A percentile compares a stretch with the other conserved stretches of the same genome.
phyloP scores from a whole-genome alignment of 495 filamentous ascomycete genomes.

The Daldinia childiae region DNA sequence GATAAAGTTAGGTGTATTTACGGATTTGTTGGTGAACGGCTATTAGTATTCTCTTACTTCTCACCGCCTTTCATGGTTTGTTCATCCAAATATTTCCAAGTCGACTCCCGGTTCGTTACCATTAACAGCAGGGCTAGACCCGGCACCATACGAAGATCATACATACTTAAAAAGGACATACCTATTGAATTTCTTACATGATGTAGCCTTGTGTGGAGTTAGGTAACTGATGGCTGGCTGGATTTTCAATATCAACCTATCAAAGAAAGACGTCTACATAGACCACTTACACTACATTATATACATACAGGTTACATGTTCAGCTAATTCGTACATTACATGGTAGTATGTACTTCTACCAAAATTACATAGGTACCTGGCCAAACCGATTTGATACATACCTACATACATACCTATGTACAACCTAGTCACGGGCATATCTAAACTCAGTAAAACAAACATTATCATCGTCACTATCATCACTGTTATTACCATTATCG shows the following conservation, averaged over 20 bases:
- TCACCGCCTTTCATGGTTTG: conserved; percentile 26
- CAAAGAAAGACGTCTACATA: not conserved
- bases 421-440: not conserved
- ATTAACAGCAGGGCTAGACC: conserved; percentile 17
- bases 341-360: not conserved
- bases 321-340: not conserved
- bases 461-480: not conserved
- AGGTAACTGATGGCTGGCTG: not conserved
- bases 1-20: not conserved
- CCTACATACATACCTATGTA: too few species aligned
- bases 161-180: not conserved
- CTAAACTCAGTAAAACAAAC: not conserved
- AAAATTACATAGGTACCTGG: not conserved
- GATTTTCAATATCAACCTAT: not conserved
- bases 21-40: not conserved
- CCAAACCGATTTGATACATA: not conserved
- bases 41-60: not conserved
- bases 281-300: not conserved
- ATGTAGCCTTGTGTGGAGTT: too few species aligned
- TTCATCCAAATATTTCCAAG: conserved; percentile 5
- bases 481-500: conserved; percentile 1
- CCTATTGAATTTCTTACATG: too few species aligned
- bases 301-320: not conserved
- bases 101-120: not conserved
- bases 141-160: conserved; percentile 27